Conservation (phyloP, 345 rosid species). For the Geranium rotundifolium region DNA sequence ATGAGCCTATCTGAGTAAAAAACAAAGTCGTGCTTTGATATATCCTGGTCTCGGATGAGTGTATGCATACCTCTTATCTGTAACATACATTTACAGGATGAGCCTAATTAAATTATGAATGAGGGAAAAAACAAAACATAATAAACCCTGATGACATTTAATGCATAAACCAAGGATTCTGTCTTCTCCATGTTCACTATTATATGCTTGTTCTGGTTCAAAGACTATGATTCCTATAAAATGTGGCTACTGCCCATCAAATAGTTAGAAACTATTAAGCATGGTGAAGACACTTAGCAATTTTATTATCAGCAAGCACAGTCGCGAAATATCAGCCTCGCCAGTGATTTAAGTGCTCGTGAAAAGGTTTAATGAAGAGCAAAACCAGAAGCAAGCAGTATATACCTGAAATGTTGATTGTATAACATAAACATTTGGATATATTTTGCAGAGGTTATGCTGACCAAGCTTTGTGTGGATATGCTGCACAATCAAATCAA, state of each 20-base stretch:
- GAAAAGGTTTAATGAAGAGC: too few species aligned
- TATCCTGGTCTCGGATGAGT: constrained; percentile 83
- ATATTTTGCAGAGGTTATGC: constrained; percentile 89
- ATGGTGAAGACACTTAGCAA: too few species aligned
- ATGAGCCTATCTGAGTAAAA: constrained; percentile 96
- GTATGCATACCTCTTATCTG: constrained; percentile 99
- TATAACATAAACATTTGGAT: constrained; percentile 66
- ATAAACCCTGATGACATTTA: neutral
- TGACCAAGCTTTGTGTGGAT: constrained; percentile 88
- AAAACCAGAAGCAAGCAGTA: neutral
- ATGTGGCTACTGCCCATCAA: too few species aligned
- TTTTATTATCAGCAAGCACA: too few species aligned
- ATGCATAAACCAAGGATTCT: too few species aligned
- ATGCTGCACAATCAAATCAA: constrained; percentile 94
- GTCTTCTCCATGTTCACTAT: neutral
- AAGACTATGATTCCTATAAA: too few species aligned
- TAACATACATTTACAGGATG: constrained; percentile 13
- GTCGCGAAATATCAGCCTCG: too few species aligned
- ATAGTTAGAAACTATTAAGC: too few species aligned
- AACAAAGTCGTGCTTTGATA: constrained; percentile 95
- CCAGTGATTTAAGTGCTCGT: too few species aligned
- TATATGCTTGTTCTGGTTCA: too few species aligned
- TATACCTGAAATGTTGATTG: constrained; percentile 90
- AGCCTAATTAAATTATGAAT: constrained; percentile 8
- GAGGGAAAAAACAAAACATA: neutral